phyloP scores from a whole-genome alignment of 768 basidiomycete genomes.

The Mycena polygramma region DNA sequence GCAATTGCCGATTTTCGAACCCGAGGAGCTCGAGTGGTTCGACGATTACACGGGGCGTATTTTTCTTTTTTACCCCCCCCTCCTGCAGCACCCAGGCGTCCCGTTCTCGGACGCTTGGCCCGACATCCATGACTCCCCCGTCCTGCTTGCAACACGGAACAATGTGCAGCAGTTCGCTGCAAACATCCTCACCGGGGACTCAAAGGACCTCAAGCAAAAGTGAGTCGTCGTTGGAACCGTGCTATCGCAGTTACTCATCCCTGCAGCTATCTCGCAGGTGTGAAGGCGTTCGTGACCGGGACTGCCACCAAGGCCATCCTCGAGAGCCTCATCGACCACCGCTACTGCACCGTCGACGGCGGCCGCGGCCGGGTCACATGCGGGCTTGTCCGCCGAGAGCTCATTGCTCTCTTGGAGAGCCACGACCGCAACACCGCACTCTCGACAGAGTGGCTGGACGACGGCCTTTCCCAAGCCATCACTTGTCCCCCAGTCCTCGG shows the following conservation, averaged over 20 bases:
- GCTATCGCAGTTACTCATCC: not conserved
- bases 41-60: not conserved
- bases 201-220: not conserved
- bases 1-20: not conserved
- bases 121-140: not conserved
- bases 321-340: conserved; percentile 1
- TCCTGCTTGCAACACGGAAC: not conserved
- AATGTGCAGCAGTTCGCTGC: not conserved
- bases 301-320: not conserved
- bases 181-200: not conserved
- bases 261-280: not conserved
- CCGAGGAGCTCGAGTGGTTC: not conserved
- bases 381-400: not conserved
- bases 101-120: not conserved
- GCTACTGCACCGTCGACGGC: conserved; percentile 2
- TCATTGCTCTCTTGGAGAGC: not conserved
- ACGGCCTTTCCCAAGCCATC: conserved; percentile 2
- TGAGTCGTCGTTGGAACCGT: too few species aligned
- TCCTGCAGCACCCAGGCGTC: not conserved
- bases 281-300: not conserved
- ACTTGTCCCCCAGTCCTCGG: not conserved
- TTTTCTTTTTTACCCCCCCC: not conserved
- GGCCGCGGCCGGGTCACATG: conserved; percentile 4
- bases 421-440: not conserved
- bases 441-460: conserved; percentile 3